Percentiles rank a stretch among this genome's conserved stretches.
phyloP scores from a whole-genome alignment of 306 rosid species.

The Vicia faba region DNA sequence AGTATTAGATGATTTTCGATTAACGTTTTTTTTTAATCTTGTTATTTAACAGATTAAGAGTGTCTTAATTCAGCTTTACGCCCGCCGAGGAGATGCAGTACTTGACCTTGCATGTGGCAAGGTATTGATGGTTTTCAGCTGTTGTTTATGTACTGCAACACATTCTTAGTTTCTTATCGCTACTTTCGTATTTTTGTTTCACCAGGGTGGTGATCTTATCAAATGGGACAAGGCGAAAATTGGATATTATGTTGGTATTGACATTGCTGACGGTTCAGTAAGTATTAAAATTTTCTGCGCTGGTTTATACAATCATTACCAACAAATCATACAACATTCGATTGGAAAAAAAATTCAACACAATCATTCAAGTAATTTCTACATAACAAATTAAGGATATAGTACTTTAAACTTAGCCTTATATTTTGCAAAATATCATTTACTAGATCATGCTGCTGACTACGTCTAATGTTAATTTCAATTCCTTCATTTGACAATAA shows the following conservation, averaged over 20 bases:
- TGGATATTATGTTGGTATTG: conserved; percentile 97
- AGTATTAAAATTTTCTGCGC: conserved; percentile 39
- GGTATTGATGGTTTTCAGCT: conserved; percentile 52
- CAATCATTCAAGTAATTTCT: conserved; percentile 9
- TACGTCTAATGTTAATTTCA: conserved; percentile 12
- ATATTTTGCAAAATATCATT: conserved; percentile 9
- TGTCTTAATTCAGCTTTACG: conserved; percentile 90
- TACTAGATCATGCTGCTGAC: conserved; percentile 4
- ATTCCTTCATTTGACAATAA: conserved; percentile 8
- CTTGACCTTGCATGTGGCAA: conserved; percentile 98
- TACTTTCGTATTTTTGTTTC: conserved; percentile 22
- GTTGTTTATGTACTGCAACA: conserved; percentile 4
- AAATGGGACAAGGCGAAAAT: conserved; percentile 98
- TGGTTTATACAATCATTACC: conserved; percentile 3
- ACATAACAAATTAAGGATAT: not conserved
- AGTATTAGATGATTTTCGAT: conserved; percentile 14
- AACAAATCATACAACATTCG: not conserved
- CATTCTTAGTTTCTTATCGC: conserved; percentile 12
- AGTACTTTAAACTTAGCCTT: conserved; percentile 10
- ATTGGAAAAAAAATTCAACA: not conserved
- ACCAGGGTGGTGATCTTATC: conserved; percentile 96
- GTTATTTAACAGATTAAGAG: conserved; percentile 80
- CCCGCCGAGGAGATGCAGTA: conserved; percentile 85
- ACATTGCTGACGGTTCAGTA: conserved; percentile 95
- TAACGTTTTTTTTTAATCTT: not conserved